Evolutionary conservation across 2,329 filamentous ascomycete species (phyloP).

Genomic region (Lachnellula cervina): DNA sequence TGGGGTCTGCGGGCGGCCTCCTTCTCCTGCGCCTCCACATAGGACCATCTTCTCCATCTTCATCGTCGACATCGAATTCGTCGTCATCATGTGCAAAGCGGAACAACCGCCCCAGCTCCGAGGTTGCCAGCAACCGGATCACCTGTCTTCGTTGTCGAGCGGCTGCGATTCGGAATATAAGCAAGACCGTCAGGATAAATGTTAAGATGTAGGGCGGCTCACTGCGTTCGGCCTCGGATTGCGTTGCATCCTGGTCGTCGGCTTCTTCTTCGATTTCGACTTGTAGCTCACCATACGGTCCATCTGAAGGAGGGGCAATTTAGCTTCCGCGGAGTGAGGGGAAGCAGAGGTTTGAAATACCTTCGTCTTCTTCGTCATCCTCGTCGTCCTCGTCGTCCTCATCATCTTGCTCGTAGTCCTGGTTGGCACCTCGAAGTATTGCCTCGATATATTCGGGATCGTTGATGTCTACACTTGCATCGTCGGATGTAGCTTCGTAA

Average conservation of each 20-base stretch:
- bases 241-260: conserved; percentile 31
- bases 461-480: conserved; percentile 1
- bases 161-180: conserved; percentile 26
- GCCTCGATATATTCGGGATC: not conserved
- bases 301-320: not conserved
- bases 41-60: conserved; percentile 26
- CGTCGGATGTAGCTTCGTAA: conserved; percentile 24
- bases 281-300: conserved; percentile 19
- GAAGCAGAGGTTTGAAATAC: not conserved
- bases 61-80: conserved; percentile 16
- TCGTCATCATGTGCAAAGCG: conserved; percentile 13
- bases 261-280: conserved; percentile 35
- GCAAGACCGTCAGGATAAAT: conserved; percentile 22
- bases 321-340: not conserved
- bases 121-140: conserved; percentile 21
- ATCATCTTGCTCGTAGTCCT: conserved; percentile 14
- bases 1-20: conserved; percentile 41
- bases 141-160: conserved; percentile 18
- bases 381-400: conserved; percentile 8
- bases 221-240: conserved; percentile 30
- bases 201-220: conserved; percentile 27
- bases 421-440: conserved; percentile 2
- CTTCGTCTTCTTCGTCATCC: conserved; percentile 6
- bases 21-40: conserved; percentile 44
- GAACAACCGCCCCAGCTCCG: conserved; percentile 20